Percentiles rank a stretch among this genome's conserved stretches.
Evolutionary conservation across 805 yeast genomes (phyloP).

Genomic region (Starmera amethionina): DNA sequence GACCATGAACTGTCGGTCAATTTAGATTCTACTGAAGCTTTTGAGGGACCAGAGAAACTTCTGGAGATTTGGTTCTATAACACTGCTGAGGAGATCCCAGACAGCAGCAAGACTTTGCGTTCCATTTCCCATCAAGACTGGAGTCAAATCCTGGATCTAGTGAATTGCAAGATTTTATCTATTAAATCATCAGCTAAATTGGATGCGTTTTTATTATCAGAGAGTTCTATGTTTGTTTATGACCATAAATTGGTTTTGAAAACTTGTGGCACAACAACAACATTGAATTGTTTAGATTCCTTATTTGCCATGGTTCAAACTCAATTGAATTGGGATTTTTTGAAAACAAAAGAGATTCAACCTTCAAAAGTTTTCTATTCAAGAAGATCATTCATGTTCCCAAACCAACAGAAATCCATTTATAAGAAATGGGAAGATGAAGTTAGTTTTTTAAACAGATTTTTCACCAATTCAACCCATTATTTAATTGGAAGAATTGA

Average conservation of each 20-base stretch:
- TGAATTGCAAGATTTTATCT: constrained; percentile 82
- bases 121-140: constrained; percentile 56
- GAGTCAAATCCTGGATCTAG: constrained; percentile 67
- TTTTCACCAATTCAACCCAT: constrained; percentile 51
- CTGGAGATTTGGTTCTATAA: constrained; percentile 84
- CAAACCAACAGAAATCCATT: constrained; percentile 68
- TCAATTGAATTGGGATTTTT: constrained; percentile 32
- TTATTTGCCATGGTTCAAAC: constrained; percentile 42
- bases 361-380: constrained; percentile 78
- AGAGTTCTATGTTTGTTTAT: constrained; percentile 83
- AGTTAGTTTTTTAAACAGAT: constrained; percentile 54
- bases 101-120: constrained; percentile 42
- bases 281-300: constrained; percentile 64
- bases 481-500: constrained; percentile 75
- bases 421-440: constrained; percentile 84
- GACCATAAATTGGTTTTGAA: constrained; percentile 78
- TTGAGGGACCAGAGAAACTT: constrained; percentile 95
- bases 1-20: constrained; percentile 73
- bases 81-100: constrained; percentile 24
- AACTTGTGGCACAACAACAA: constrained; percentile 95
- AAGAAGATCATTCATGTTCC: constrained; percentile 88
- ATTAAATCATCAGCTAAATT: constrained; percentile 53
- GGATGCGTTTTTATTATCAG: constrained; percentile 83
- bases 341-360: constrained; percentile 14
- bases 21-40: constrained; percentile 83